Conservation (phyloP, 2,329 filamentous ascomycete genomes). For the Scytalidium sp. region DNA sequence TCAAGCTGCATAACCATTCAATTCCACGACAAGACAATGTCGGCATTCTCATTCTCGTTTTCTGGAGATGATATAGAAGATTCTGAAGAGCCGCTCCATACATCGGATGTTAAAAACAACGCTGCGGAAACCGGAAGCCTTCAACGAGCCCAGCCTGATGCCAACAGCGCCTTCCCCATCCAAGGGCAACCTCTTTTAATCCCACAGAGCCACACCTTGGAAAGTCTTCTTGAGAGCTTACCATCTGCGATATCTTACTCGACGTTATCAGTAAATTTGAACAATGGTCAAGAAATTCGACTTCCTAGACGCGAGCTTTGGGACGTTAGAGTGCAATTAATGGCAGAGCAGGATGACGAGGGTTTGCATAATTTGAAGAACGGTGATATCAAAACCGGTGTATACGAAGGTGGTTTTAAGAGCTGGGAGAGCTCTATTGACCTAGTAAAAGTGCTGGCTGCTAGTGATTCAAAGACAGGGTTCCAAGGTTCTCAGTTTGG, state of each 20-base stretch:
- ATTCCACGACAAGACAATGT: slow-evolving; percentile 15
- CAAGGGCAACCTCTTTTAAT: slow-evolving; percentile 58
- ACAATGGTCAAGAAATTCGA: slow-evolving; percentile 48
- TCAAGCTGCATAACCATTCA: background rate
- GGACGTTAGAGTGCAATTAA: slow-evolving; percentile 78
- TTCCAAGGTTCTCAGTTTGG: background rate
- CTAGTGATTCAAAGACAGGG: background rate
- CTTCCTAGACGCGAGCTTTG: slow-evolving; percentile 76
- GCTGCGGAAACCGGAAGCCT: slow-evolving; percentile 30
- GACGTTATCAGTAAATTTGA: slow-evolving; percentile 57
- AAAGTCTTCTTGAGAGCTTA: slow-evolving; percentile 51
- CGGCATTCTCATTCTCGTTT: slow-evolving; percentile 49
- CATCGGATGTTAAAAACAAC: slow-evolving; percentile 11
- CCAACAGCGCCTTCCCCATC: slow-evolving; percentile 54
- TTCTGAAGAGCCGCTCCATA: slow-evolving; percentile 18
- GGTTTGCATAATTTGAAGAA: slow-evolving; percentile 53
- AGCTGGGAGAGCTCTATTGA: slow-evolving; percentile 87
- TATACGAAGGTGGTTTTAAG: slow-evolving; percentile 87
- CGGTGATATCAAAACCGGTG: slow-evolving; percentile 74
- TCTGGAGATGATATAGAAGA: slow-evolving; percentile 63
- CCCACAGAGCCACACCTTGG: slow-evolving; percentile 48
- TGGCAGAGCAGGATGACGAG: slow-evolving; percentile 63
- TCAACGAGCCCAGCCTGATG: slow-evolving; percentile 11
- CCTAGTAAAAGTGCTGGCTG: slow-evolving; percentile 58
- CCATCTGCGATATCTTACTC: slow-evolving; percentile 74